These are phyloP conservation scores for Phytophthora pistaciae DNA, from an alignment of 352 stramenopile genomes.

Conservation along the genomic window DNA sequence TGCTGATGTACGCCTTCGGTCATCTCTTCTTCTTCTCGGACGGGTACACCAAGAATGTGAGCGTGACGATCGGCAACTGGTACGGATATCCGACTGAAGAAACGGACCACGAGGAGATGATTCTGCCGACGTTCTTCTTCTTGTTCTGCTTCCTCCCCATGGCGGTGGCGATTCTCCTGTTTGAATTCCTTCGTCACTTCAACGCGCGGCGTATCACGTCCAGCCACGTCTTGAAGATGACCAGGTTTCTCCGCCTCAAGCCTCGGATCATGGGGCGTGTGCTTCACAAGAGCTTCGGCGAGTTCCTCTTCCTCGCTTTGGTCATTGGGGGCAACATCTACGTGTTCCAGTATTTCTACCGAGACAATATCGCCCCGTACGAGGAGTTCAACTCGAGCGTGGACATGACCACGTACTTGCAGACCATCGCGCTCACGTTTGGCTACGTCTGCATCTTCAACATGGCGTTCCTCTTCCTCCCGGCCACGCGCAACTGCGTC, in stretches of 20 bases:
- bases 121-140: constrained; percentile 54
- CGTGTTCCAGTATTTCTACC: constrained; percentile 31
- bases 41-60: constrained; percentile 19
- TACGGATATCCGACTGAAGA: constrained; percentile 29
- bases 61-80: constrained; percentile 28
- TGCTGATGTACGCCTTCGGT: constrained; percentile 37
- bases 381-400: constrained; percentile 5
- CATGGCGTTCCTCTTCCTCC: constrained; percentile 51
- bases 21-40: constrained; percentile 32
- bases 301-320: constrained; percentile 34
- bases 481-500: constrained; percentile 42
- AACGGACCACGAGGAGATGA: constrained; percentile 50
- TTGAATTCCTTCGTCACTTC: constrained; percentile 46
- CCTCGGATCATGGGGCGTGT: constrained; percentile 30
- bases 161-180: constrained; percentile 37
- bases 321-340: constrained; percentile 41
- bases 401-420: constrained; percentile 22
- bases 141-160: constrained; percentile 51
- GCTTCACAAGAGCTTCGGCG: constrained; percentile 48
- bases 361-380: background rate
- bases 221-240: constrained; percentile 25
- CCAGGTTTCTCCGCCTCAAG: constrained; percentile 50
- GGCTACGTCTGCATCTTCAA: constrained; percentile 49
- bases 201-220: constrained; percentile 44
- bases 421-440: constrained; percentile 32